These are phyloP conservation scores for Meira miltonrushii DNA, from an alignment of 1,284 basidiomycete species.

Conservation along the genomic window DNA sequence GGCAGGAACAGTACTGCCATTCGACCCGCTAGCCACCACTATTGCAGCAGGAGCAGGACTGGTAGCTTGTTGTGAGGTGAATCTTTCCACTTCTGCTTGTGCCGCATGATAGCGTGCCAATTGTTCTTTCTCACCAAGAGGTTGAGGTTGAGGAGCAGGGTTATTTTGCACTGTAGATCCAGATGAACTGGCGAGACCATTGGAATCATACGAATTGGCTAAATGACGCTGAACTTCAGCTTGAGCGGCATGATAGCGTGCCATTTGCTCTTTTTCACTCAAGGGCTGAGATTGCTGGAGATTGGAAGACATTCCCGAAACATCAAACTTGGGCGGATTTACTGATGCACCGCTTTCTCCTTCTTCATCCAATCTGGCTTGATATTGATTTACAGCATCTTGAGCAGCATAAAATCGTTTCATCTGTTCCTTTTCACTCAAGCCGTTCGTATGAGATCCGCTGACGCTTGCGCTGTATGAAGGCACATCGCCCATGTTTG, in stretches of 20 bases:
- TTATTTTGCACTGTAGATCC: background rate
- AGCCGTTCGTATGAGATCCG: constrained; percentile 1
- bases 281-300: background rate
- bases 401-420: constrained; percentile 36
- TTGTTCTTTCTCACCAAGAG: constrained; percentile 29
- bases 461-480: background rate
- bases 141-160: background rate
- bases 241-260: constrained; percentile 36
- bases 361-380: background rate
- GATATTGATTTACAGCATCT: constrained; percentile 30
- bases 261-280: constrained; percentile 33
- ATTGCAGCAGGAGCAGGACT: background rate
- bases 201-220: background rate
- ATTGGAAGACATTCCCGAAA: too few species aligned
- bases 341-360: too few species aligned
- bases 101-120: constrained; percentile 37
- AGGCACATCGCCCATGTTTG: background rate
- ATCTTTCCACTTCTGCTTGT: constrained; percentile 23
- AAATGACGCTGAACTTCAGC: constrained; percentile 28
- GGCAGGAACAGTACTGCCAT: background rate
- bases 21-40: background rate
- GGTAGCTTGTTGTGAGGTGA: background rate
- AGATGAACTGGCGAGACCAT: background rate
- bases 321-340: too few species aligned
- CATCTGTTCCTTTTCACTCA: constrained; percentile 33